These are phyloP conservation scores for Termitomyces heimii DNA, from an alignment of 768 basidiomycete species.

Conservation along the genomic window DNA sequence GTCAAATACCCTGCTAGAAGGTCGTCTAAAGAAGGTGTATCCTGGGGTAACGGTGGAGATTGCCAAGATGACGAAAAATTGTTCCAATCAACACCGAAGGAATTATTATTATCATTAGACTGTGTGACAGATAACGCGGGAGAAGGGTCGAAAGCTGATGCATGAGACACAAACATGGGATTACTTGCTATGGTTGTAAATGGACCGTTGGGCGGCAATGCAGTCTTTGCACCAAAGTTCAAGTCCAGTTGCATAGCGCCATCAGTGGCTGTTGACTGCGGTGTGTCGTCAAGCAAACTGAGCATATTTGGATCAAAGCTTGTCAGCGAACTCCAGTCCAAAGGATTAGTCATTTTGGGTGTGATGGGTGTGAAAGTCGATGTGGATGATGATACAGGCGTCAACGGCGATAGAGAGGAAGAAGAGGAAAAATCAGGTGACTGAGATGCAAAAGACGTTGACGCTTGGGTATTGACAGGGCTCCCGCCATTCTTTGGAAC, in stretches of 20 bases:
- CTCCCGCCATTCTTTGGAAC: constrained; percentile 41
- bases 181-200: constrained; percentile 82
- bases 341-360: constrained; percentile 33
- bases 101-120: constrained; percentile 17
- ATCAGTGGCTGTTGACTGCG: constrained; percentile 48
- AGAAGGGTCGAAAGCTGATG: constrained; percentile 46
- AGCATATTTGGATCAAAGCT: constrained; percentile 68
- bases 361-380: constrained; percentile 28
- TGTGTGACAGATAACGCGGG: constrained; percentile 16
- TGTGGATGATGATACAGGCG: constrained; percentile 17
- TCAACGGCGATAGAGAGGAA: constrained; percentile 9
- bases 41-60: constrained; percentile 26
- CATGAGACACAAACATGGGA: constrained; percentile 81
- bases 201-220: constrained; percentile 39
- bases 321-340: constrained; percentile 64
- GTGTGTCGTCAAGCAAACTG: constrained; percentile 54
- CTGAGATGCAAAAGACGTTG: constrained; percentile 20
- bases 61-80: constrained; percentile 41
- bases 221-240: constrained; percentile 44
- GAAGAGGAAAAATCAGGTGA: constrained; percentile 22
- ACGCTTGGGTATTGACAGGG: constrained; percentile 15
- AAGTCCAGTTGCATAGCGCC: constrained; percentile 59
- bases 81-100: constrained; percentile 43
- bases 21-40: constrained; percentile 38
- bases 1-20: constrained; percentile 35